Base-by-base conservation (phyloP, 164 flowering plant genomes). In the Vitis amurensis region DNA sequence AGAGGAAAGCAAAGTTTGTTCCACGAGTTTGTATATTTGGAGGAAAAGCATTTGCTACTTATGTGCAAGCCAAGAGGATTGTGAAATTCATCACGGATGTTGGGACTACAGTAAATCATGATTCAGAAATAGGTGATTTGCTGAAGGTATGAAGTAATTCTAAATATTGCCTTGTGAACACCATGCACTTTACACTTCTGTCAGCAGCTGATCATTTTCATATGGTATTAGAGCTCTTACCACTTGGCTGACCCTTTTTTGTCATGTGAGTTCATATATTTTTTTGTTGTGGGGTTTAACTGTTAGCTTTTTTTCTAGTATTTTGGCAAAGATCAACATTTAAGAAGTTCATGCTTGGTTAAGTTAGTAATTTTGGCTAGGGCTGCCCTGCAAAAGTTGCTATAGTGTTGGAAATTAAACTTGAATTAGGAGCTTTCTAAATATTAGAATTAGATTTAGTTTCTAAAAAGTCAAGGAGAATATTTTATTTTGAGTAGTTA, bases 31-130 rank as follows among this genome's bases (percentile, higher is more conserved):
- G 98, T 76, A 87, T 94, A 71, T 91, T 94, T 84, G 98, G 98
- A 59, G 98, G 98, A 59, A 94, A 94, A 82, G 98, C 98, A 61
- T 94, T 94, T 85, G 86, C 98, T 97, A 94, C 97, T 15, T 94
- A 94, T 74, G 87, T 86, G 63, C 97, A 94, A 72, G 68, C 68
- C 3, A 66, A 66, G 53, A 66, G 68, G 19, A 66, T 66, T 66
- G 68, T 66, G 14, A 66, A 66, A 27, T 50, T 66, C 44, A 50
- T 66, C 15, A 52, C 51, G 5, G 68, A 66, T 51, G 68, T 66
- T 52, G 68, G 68, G 2, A 30, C 47, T 51, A 50, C 53, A 16
- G 52, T 66, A 7, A 66, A 66, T 57, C 17, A 66, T 66, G 68
- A 66, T 52, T 29, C 68, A 50, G 68, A 66, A 2, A 50, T 66